Evolutionary conservation across 805 yeast species (phyloP), one percentile per base, ranked within the genome.

Genomic region (Saccharomycopsis sp.): DNA sequence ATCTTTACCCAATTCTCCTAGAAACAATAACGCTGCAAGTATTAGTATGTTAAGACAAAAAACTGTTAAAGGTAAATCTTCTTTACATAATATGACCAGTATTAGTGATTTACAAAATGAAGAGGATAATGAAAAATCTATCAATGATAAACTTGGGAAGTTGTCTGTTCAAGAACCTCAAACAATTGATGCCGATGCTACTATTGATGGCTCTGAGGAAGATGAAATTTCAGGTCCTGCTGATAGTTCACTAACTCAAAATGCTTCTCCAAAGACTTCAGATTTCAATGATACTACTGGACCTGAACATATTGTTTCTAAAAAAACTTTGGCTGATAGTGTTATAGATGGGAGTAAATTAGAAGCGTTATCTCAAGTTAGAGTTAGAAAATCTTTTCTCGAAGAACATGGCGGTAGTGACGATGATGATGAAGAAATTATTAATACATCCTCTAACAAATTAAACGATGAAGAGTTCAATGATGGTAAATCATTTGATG

Each of bases 31-130:
- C 13, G 9, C 6, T 29, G n/a, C 12, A 6, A 6, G 32, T 29
- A 19, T 15, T 5, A 14, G 27, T 8, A n/a, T 32, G 20, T n/a
- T 14, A 14, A 17, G 31, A n/a, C 26, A 23, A 18, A 23, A 19
- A 13, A 4, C 21, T 6, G 41, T 44, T 12, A 44, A 41, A 27
- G 21, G 18, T 14, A 44, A 44, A 29, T 37, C 41, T 20, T 44
- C 47, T 17, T 30, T 44, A 18, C 45, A 44, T 26, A 44, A 44
- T 21, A 44, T 44, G 54, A 45, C 44, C 3, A 42, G 43, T 26
- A 35, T 42, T 9, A 38, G 36, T 38, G 42, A 43, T 33, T 23
- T 43, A 13, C 68, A 40, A 67, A 64, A 47, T 69, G 10, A 23
- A 10, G 10, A 23, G 10, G 26, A 23, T 23, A 23, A 23, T 6